Evolutionary conservation across 2,329 filamentous ascomycete species (phyloP).

Genomic region (Sclerotiophoma versabilis): DNA sequence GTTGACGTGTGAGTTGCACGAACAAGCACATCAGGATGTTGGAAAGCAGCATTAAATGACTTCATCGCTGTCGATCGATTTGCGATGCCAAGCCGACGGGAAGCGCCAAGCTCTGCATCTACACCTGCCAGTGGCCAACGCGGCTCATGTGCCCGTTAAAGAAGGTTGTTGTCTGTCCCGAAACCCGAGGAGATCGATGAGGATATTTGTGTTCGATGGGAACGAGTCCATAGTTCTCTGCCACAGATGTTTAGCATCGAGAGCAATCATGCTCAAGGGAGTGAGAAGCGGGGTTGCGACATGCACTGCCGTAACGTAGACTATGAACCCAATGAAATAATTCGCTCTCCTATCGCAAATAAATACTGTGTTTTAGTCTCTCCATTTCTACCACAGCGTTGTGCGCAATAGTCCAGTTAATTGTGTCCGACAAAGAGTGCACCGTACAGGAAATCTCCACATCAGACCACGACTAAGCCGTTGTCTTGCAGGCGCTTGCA

Average conservation of each 20-base stretch:
- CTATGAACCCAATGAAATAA: too few species aligned
- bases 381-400: too few species aligned
- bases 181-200: background rate
- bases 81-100: slow-evolving; percentile 1
- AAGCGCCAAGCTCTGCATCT: slow-evolving; percentile 4
- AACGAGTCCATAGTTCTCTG: background rate
- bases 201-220: background rate
- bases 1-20: slow-evolving; percentile 13
- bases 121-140: background rate
- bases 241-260: background rate
- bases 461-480: too few species aligned
- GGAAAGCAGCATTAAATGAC: slow-evolving; percentile 4
- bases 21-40: background rate
- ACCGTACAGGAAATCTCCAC: too few species aligned
- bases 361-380: too few species aligned
- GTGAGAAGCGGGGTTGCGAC: background rate
- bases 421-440: too few species aligned
- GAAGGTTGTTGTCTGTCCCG: background rate
- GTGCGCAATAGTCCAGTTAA: too few species aligned
- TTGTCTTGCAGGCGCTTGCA: too few species aligned
- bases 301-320: background rate
- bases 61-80: slow-evolving; percentile 10
- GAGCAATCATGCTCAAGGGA: slow-evolving; percentile 1
- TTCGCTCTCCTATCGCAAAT: too few species aligned
- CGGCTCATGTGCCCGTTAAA: slow-evolving; percentile 1